A percentile compares a stretch with the other conserved stretches of the same genome.
Conservation (phyloP, 768 basidiomycete species). For the Pisolithus marmoratus region DNA sequence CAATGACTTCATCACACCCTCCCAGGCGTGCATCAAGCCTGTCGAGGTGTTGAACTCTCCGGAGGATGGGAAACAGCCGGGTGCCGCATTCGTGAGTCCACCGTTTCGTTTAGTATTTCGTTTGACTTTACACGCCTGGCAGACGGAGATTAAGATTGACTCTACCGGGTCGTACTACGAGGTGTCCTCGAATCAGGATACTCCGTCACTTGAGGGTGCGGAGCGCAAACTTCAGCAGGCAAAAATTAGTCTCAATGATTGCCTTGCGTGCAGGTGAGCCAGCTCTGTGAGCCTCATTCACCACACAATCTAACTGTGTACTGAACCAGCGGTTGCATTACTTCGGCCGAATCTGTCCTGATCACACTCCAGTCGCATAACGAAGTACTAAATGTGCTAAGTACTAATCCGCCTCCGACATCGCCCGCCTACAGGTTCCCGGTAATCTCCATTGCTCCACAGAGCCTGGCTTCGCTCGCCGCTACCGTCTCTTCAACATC, state of each 20-base stretch:
- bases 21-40: conserved; percentile 96
- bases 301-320: background rate
- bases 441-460: conserved; percentile 85
- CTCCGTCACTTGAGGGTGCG: conserved; percentile 17
- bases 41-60: conserved; percentile 51
- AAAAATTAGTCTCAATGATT: conserved; percentile 95
- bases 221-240: conserved; percentile 79
- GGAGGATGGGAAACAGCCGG: conserved; percentile 36
- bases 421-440: conserved; percentile 47
- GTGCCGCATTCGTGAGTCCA: conserved; percentile 38
- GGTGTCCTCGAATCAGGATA: conserved; percentile 34
- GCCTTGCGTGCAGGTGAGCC: conserved; percentile 91
- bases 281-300: background rate
- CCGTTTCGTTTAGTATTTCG: conserved; percentile 2
- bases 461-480: conserved; percentile 77
- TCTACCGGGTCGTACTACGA: conserved; percentile 84
- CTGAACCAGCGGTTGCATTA: conserved; percentile 83
- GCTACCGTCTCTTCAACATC: conserved; percentile 50
- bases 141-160: conserved; percentile 95
- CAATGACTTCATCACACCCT: conserved; percentile 95
- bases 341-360: conserved; percentile 94
- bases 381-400: conserved; percentile 81
- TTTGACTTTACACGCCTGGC: background rate
- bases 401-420: conserved; percentile 42
- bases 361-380: conserved; percentile 94